These are phyloP conservation scores for Lycium ferocissimum DNA, from an alignment of 257 asterid genomes.

Conservation along the genomic window DNA sequence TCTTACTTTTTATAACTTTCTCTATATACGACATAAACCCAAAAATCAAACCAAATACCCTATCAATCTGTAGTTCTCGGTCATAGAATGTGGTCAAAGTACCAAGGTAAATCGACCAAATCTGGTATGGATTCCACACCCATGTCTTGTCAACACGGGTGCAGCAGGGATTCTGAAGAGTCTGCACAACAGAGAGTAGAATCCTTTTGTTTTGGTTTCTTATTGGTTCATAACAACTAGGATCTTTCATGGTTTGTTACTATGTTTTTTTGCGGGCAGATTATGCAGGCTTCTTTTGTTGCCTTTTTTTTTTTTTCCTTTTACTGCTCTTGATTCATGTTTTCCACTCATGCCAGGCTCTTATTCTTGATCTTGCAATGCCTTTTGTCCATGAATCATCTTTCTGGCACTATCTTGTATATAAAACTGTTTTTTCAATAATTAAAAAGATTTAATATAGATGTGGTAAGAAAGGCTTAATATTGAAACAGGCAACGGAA, in stretches of 20 bases:
- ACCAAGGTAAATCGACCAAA: no score
- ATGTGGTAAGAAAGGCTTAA: neutral
- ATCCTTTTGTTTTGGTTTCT: conserved; percentile 1
- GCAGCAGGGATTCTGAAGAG: neutral
- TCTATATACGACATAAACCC: neutral
- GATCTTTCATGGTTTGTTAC: conserved; percentile 20
- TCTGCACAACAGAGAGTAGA: neutral
- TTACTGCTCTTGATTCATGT: neutral
- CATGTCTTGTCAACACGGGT: neutral
- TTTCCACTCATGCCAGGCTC: neutral
- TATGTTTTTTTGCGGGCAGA: neutral
- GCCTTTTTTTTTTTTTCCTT: neutral
- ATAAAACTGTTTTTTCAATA: neutral
- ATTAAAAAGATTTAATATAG: conserved; percentile 16
- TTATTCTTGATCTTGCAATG: conserved; percentile 21
- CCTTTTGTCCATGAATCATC: conserved; percentile 2
- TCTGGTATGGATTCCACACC: neutral
- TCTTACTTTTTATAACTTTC: neutral
- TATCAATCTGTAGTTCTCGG: no score
- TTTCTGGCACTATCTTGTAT: neutral
- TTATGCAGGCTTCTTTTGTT: neutral
- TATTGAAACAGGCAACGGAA: neutral
- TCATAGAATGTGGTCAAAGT: no score
- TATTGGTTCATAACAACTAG: conserved; percentile 9
- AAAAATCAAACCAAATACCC: no score